These are phyloP conservation scores for Kitagawia praeruptora DNA, from an alignment of 129 eudicot species.

Conservation along the genomic window DNA sequence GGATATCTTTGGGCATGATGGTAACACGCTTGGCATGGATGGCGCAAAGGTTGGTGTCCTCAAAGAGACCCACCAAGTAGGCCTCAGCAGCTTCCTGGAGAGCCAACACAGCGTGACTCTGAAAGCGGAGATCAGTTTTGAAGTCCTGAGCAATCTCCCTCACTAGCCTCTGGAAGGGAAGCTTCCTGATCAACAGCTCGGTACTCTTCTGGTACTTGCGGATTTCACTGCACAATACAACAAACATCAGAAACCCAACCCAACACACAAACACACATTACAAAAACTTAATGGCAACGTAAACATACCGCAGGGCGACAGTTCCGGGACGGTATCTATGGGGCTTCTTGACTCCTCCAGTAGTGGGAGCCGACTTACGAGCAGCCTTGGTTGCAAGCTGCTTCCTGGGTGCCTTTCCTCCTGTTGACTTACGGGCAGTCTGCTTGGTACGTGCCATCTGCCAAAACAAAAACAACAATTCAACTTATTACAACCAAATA, in stretches of 20 bases:
- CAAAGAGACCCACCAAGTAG: conserved; percentile 68
- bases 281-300: too few species aligned
- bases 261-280: too few species aligned
- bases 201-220: conserved; percentile 59
- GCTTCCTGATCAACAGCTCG: conserved; percentile 65
- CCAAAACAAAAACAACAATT: neutral
- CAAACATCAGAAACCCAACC: neutral
- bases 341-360: conserved; percentile 89
- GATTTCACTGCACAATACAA: conserved; percentile 32
- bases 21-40: conserved; percentile 94
- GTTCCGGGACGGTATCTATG: conserved; percentile 87
- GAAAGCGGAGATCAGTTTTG: conserved; percentile 29
- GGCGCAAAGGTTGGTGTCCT: conserved; percentile 81
- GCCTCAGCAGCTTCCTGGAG: conserved; percentile 92
- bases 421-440: conserved; percentile 88
- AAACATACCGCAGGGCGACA: conserved; percentile 69
- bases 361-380: conserved; percentile 85
- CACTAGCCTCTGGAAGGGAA: conserved; percentile 67
- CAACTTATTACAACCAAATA: neutral
- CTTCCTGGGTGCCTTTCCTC: conserved; percentile 94
- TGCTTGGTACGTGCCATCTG: conserved; percentile 96
- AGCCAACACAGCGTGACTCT: conserved; percentile 62
- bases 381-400: conserved; percentile 93
- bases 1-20: conserved; percentile 94
- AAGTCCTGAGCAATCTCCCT: conserved; percentile 25